Evolutionary conservation across 2,329 filamentous ascomycete genomes (phyloP), one percentile per base, ranked within the genome.

Genomic region (Colletotrichum truncatum): DNA sequence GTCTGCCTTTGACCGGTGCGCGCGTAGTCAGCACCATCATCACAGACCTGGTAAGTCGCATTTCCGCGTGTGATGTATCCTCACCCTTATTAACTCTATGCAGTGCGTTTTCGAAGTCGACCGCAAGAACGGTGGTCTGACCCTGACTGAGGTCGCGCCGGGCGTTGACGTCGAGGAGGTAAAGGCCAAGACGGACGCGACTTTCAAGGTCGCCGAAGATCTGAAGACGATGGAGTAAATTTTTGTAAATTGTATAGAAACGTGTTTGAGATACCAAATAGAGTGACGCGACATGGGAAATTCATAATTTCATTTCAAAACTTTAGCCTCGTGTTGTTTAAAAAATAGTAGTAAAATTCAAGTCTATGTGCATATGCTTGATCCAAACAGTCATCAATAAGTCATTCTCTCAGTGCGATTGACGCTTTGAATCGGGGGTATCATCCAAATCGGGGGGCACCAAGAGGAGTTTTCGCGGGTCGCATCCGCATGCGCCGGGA

Each of bases 31-130:
- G 88, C 80, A 91, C 88, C 3, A 91, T 92, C 63, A 91, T 92
- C 62, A 92, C 89, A 0, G 90, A 96, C 69, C 76, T 95, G 73
- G 89, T 90, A 75, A 79, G 87, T 83, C 5, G 28, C 1, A 7
- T 21, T 3, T n/a, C 8, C 2, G 2, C 2, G 2, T 30, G 0
- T n/a, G 4, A 7, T 21, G n/a, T 9, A n/a, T 18, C 9, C 1
- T 1, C 25, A 7, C 0, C 26, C 1, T 4, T n/a, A 30, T 62
- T 67, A 34, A 67, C 30, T 2, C 9, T 2, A 21, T 3, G 10
- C 63, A 89, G 85, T 90, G 89, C 67, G 91, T 94, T 5, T 91
- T 92, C 75, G 82, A 91, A 71, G 89, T 92, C 7, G 87, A 91
- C 70, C 83, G 90, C 38, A 76, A 76, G 28, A 85, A 86, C 18